Evolutionary conservation across 1,139 yeast species (phyloP).

Genomic region (Candida albicans): DNA sequence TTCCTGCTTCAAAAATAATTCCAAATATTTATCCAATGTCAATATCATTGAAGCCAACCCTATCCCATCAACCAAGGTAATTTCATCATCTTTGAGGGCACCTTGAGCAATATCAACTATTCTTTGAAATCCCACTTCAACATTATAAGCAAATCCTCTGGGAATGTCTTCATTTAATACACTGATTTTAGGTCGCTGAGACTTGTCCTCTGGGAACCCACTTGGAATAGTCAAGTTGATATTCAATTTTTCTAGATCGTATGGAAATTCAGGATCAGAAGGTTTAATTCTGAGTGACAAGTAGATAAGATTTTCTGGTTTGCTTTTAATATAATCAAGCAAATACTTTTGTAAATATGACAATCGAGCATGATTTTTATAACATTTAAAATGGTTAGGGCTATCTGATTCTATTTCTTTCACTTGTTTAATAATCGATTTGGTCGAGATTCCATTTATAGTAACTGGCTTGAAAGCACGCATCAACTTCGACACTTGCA

Average conservation of each 20-base stretch:
- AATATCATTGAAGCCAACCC: conserved; percentile 54
- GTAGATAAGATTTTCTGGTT: conserved; percentile 26
- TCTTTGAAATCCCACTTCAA: conserved; percentile 61
- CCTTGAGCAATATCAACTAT: conserved; percentile 44
- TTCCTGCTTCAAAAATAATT: conserved; percentile 55
- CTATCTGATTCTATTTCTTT: conserved; percentile 13
- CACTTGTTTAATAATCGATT: conserved; percentile 19
- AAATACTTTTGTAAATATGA: conserved; percentile 19
- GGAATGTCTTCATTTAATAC: conserved; percentile 73
- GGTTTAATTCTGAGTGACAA: conserved; percentile 47
- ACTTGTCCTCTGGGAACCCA: conserved; percentile 47
- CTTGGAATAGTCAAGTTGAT: conserved; percentile 56
- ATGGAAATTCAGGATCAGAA: conserved; percentile 75
- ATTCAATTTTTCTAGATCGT: conserved; percentile 52
- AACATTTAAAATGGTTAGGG: conserved; percentile 12
- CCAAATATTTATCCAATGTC: conserved; percentile 60
- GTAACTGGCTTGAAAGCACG: conserved; percentile 31
- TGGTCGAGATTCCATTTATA: conserved; percentile 31
- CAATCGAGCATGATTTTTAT: conserved; percentile 14
- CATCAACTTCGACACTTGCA: conserved; percentile 29
- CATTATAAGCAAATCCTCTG: conserved; percentile 63
- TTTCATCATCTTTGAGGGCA: conserved; percentile 19
- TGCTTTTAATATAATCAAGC: conserved; percentile 17
- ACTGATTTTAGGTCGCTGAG: conserved; percentile 41
- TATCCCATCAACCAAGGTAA: conserved; percentile 44